These are phyloP conservation scores for Saussurea involucrata DNA, from an alignment of 129 eudicot genomes.

Conservation along the genomic window DNA sequence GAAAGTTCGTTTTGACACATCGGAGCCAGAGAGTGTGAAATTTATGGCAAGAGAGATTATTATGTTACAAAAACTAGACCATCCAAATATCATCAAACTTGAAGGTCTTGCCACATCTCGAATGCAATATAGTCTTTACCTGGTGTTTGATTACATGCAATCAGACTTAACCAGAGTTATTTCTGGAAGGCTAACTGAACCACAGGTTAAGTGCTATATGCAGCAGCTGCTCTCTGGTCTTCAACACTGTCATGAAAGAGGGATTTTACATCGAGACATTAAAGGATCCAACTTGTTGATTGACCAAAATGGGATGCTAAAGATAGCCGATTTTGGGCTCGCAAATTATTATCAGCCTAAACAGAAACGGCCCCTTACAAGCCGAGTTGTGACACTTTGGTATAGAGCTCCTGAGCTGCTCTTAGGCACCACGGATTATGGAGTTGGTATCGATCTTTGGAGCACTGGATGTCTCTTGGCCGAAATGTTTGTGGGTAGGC, in stretches of 20 bases:
- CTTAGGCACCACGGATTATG: constrained; percentile 72
- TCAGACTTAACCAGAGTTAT: constrained; percentile 68
- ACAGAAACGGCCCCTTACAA: constrained; percentile 55
- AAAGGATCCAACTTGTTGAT: constrained; percentile 80
- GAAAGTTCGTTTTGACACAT: constrained; percentile 81
- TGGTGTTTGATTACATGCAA: constrained; percentile 73
- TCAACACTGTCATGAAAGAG: constrained; percentile 74
- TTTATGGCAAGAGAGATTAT: constrained; percentile 90
- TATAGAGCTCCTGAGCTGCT: constrained; percentile 86
- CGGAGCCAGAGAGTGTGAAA: constrained; percentile 80
- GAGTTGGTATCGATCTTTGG: constrained; percentile 94
- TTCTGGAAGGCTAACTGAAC: constrained; percentile 68
- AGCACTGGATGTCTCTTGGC: constrained; percentile 81
- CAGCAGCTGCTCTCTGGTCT: constrained; percentile 78
- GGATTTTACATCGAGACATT: constrained; percentile 79
- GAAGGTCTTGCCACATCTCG: constrained; percentile 90
- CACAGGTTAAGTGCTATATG: constrained; percentile 88
- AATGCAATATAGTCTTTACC: constrained; percentile 88
- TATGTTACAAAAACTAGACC: constrained; percentile 60
- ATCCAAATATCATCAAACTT: constrained; percentile 81
- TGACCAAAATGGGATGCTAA: constrained; percentile 61
- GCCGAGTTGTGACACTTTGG: constrained; percentile 89
- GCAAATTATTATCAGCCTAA: constrained; percentile 55
- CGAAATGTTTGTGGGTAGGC: constrained; percentile 76
- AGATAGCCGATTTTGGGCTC: constrained; percentile 88